phyloP scores from a whole-genome alignment of 106 monocot species.

The Allium cepa region DNA sequence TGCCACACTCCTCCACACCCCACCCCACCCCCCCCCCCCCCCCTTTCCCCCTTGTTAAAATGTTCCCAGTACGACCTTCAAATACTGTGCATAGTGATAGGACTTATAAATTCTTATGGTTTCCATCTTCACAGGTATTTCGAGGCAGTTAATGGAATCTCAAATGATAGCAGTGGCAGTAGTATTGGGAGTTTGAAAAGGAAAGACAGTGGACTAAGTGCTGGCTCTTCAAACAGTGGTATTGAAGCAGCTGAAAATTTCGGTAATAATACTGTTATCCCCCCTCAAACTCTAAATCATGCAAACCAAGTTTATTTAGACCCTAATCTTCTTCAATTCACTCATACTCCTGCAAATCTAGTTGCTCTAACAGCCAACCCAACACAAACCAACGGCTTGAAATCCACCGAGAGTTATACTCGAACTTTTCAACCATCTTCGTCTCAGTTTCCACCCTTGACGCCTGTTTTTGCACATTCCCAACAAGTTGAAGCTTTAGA shows the following conservation, averaged over 20 bases:
- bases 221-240: constrained; percentile 1
- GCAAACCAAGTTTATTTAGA: not conserved
- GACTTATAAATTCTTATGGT: too few relatives aligned
- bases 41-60: too few relatives aligned
- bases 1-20: too few relatives aligned
- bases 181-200: constrained; percentile 10
- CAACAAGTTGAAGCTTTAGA: constrained; percentile 18
- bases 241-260: constrained; percentile 5
- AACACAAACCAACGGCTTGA: not conserved
- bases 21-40: too few relatives aligned
- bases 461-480: constrained; percentile 18
- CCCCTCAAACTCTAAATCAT: not conserved
- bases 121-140: constrained; percentile 16
- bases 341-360: not conserved
- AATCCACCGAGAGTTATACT: not conserved
- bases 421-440: constrained; percentile 13
- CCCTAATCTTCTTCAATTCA: not conserved
- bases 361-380: not conserved
- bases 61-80: too few relatives aligned
- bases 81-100: too few relatives aligned
- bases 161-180: not conserved
- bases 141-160: constrained; percentile 43
- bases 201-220: constrained; percentile 33
- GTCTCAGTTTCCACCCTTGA: constrained; percentile 52
- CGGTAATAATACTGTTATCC: not conserved